These are phyloP conservation scores for Wickerhamomyces sydowiorum DNA, from an alignment of 805 yeast species.

Conservation along the genomic window DNA sequence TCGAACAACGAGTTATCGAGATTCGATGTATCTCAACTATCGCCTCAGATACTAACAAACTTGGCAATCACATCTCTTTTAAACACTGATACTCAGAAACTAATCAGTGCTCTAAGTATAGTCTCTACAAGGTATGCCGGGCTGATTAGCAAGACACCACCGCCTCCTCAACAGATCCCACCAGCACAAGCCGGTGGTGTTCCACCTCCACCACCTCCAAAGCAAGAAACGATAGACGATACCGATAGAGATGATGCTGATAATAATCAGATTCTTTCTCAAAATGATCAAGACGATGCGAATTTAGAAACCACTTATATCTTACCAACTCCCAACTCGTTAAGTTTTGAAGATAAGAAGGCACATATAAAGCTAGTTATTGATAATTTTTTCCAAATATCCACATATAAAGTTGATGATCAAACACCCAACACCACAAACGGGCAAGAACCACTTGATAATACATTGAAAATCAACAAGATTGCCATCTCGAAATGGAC, in stretches of 20 bases:
- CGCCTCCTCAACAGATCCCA: background rate
- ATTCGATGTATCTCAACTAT: constrained; percentile 67
- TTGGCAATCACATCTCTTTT: constrained; percentile 65
- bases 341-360: constrained; percentile 50
- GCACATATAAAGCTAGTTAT: constrained; percentile 52
- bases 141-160: constrained; percentile 25
- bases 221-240: constrained; percentile 23
- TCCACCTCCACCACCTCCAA: background rate
- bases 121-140: constrained; percentile 60
- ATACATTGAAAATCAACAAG: constrained; percentile 20
- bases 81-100: constrained; percentile 42
- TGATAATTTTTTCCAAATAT: constrained; percentile 49
- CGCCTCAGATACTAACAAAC: constrained; percentile 54
- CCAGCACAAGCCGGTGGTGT: too few species aligned
- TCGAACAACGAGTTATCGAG: constrained; percentile 52
- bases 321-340: constrained; percentile 51
- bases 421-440: constrained; percentile 10
- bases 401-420: constrained; percentile 25
- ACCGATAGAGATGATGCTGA: constrained; percentile 26
- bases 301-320: constrained; percentile 39
- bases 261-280: constrained; percentile 12
- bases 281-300: constrained; percentile 24
- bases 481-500: constrained; percentile 46
- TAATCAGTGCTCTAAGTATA: constrained; percentile 65
- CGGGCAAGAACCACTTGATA: constrained; percentile 10